Percentiles rank a stretch among this genome's conserved stretches.
phyloP scores from a whole-genome alignment of 495 filamentous ascomycete species.

The Penicillium lagena region DNA sequence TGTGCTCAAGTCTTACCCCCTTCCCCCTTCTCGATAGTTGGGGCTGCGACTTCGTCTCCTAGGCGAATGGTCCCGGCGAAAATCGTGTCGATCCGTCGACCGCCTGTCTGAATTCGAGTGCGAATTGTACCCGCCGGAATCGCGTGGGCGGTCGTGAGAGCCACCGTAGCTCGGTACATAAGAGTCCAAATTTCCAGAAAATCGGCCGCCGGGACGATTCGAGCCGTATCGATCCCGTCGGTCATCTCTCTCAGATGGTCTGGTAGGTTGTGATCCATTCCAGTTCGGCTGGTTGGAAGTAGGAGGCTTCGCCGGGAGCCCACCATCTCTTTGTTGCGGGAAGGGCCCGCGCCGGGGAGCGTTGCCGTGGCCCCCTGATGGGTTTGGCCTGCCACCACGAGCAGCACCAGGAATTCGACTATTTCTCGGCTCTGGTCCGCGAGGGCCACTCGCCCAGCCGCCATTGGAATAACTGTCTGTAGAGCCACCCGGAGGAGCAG shows the following conservation, averaged over 20 bases:
- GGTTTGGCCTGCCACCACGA: conserved; percentile 18
- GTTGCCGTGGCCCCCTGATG: conserved; percentile 15
- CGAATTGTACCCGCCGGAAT: conserved; percentile 10
- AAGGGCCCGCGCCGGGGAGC: conserved; percentile 17
- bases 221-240: conserved; percentile 25
- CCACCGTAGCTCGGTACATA: conserved; percentile 33
- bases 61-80: conserved; percentile 23
- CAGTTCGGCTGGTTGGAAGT: conserved; percentile 23
- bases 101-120: conserved; percentile 17
- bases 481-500: conserved; percentile 82
- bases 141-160: conserved; percentile 18
- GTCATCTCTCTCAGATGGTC: conserved; percentile 21
- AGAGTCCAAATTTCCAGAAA: conserved; percentile 30
- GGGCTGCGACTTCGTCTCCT: conserved; percentile 38
- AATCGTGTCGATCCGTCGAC: conserved; percentile 20
- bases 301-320: conserved; percentile 37
- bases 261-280: conserved; percentile 17
- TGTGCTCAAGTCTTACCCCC: not conserved
- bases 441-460: conserved; percentile 39
- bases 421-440: conserved; percentile 24
- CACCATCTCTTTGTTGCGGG: conserved; percentile 24
- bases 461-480: conserved; percentile 70
- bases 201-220: conserved; percentile 16
- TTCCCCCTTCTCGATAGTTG: conserved; percentile 15
- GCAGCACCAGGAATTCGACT: conserved; percentile 29